Conservation (phyloP, 2,329 filamentous ascomycete species). For the Dactylellina cionopaga region DNA sequence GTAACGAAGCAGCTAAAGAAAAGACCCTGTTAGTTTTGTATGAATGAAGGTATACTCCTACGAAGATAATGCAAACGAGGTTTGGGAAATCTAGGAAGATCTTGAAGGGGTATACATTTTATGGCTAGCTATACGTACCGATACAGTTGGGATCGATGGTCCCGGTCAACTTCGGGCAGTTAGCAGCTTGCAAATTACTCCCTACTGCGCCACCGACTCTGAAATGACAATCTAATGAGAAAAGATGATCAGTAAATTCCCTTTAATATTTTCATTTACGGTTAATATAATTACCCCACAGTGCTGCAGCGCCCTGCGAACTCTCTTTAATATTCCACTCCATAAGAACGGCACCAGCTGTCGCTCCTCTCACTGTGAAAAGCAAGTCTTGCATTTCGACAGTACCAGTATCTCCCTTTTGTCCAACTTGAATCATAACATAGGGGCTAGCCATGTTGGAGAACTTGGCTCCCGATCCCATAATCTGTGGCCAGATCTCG, state of each 20-base stretch:
- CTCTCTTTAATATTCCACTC: slow-evolving; percentile 74
- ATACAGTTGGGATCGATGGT: slow-evolving; percentile 58
- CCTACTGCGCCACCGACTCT: slow-evolving; percentile 65
- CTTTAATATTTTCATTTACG: too few relatives aligned
- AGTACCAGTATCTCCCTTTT: slow-evolving; percentile 69
- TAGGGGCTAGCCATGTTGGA: slow-evolving; percentile 68
- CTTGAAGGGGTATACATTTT: too few relatives aligned
- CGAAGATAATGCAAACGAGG: too few relatives aligned
- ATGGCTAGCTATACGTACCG: too few relatives aligned
- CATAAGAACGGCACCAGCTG: slow-evolving; percentile 74
- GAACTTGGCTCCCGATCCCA: slow-evolving; percentile 66
- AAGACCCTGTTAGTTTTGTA: too few relatives aligned
- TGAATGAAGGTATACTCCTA: too few relatives aligned
- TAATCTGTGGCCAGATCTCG: slow-evolving; percentile 59
- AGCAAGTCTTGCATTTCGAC: slow-evolving; percentile 78
- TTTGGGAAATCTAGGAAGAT: too few relatives aligned
- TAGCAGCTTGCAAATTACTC: slow-evolving; percentile 62
- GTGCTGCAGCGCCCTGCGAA: slow-evolving; percentile 63
- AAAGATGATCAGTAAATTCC: too few relatives aligned
- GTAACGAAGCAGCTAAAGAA: slow-evolving; percentile 55
- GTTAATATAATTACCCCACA: too few relatives aligned
- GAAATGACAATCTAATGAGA: slow-evolving; percentile 57
- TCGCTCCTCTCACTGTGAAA: slow-evolving; percentile 72
- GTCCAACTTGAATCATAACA: slow-evolving; percentile 73
- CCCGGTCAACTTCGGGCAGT: slow-evolving; percentile 62